These are phyloP conservation scores for Hanseniaspora clermontiae DNA, from an alignment of 805 yeast species.

Conservation along the genomic window DNA sequence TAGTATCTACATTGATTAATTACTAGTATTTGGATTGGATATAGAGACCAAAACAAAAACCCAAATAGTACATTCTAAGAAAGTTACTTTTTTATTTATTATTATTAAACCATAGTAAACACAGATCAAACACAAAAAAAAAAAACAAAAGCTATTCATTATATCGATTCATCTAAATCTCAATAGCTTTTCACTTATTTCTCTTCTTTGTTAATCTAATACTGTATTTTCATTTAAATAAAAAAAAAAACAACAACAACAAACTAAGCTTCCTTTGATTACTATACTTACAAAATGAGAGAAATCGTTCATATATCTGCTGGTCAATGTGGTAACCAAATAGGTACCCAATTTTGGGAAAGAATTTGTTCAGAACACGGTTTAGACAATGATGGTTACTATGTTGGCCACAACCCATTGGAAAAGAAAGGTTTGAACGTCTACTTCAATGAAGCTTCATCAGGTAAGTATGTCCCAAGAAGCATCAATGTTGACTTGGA, in stretches of 20 bases:
- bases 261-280: background rate
- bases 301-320: slow-evolving; percentile 81
- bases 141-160: no score
- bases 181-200: no score
- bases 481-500: slow-evolving; percentile 86
- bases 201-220: no score
- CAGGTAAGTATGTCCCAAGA: slow-evolving; percentile 86
- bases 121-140: no score
- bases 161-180: no score
- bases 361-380: slow-evolving; percentile 84
- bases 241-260: background rate
- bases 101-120: no score
- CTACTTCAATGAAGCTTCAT: slow-evolving; percentile 75
- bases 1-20: no score
- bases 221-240: no score
- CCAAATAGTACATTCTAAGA: no score
- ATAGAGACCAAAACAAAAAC: no score
- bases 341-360: slow-evolving; percentile 92
- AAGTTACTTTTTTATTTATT: no score
- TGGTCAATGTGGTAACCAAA: slow-evolving; percentile 98
- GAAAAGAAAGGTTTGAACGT: slow-evolving; percentile 57
- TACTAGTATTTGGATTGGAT: no score
- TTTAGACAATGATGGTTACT: slow-evolving; percentile 59
- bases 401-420: slow-evolving; percentile 45
- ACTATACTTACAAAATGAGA: slow-evolving; percentile 17